Evolutionary conservation across 2,329 filamentous ascomycete genomes (phyloP).

Genomic region (Myotisia sp.): DNA sequence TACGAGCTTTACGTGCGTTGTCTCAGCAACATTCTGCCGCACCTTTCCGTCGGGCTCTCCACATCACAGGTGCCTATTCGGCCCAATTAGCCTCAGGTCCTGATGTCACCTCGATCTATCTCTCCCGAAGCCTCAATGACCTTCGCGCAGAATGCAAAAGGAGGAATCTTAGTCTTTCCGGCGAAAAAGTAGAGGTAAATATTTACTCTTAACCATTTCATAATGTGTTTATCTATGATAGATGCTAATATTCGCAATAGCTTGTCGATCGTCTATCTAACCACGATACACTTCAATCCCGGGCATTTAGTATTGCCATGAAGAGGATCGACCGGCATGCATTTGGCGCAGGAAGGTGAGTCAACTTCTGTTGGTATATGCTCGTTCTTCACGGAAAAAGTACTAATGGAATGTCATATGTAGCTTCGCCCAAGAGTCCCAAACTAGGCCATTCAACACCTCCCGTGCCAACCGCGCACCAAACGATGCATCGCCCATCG

Average conservation of each 20-base stretch:
- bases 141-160: conserved; percentile 39
- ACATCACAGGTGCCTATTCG: conserved; percentile 47
- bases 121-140: conserved; percentile 38
- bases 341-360: conserved; percentile 15
- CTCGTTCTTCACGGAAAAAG: too few relatives aligned
- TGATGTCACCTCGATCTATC: conserved; percentile 38
- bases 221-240: background rate
- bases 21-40: conserved; percentile 21
- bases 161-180: conserved; percentile 33
- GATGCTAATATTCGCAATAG: conserved; percentile 17
- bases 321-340: conserved; percentile 33
- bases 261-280: conserved; percentile 39
- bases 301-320: conserved; percentile 42
- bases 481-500: conserved; percentile 46
- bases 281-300: conserved; percentile 39
- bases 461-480: conserved; percentile 42
- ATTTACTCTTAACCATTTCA: background rate
- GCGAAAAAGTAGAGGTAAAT: conserved; percentile 38
- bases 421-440: conserved; percentile 6
- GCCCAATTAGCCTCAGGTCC: conserved; percentile 37
- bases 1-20: conserved; percentile 32
- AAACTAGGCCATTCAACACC: conserved; percentile 46
- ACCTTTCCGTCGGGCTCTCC: conserved; percentile 35
- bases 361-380: too few relatives aligned
- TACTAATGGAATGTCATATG: too few relatives aligned